These are phyloP conservation scores for Tremellales sp. DNA, from an alignment of 1,284 basidiomycete species.

Conservation along the genomic window DNA sequence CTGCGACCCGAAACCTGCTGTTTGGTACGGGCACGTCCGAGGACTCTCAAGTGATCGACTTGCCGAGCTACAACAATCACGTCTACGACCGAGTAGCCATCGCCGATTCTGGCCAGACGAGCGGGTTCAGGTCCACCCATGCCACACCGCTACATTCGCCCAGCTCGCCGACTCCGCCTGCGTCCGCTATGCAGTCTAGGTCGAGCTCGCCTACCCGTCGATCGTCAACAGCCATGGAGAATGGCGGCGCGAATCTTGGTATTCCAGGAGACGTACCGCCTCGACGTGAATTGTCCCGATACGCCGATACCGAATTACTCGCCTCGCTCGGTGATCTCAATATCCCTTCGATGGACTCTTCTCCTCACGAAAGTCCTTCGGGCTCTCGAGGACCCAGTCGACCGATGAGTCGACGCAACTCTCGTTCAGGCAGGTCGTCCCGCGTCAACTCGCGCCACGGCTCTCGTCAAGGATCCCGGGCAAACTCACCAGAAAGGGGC, in stretches of 20 bases:
- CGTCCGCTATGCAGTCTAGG: conserved; percentile 40
- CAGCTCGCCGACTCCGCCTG: conserved; percentile 30
- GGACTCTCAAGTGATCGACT: conserved; percentile 61
- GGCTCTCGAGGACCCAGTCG: conserved; percentile 38
- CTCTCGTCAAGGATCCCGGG: neutral
- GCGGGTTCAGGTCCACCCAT: conserved; percentile 25
- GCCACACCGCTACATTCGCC: conserved; percentile 24
- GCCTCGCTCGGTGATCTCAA: conserved; percentile 56
- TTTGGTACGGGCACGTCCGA: conserved; percentile 54
- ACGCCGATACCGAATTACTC: conserved; percentile 75
- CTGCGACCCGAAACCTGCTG: conserved; percentile 64
- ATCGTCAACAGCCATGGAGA: conserved; percentile 5
- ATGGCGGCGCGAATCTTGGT: conserved; percentile 11
- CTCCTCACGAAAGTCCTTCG: conserved; percentile 41
- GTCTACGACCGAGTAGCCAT: conserved; percentile 84
- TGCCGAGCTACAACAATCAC: conserved; percentile 82
- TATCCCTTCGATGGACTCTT: conserved; percentile 27
- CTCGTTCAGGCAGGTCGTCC: conserved; percentile 37
- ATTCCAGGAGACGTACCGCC: conserved; percentile 37
- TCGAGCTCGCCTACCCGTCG: conserved; percentile 35
- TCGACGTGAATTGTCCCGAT: conserved; percentile 58
- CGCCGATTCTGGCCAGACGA: conserved; percentile 55
- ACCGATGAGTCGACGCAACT: conserved; percentile 41
- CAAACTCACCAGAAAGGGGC: neutral
- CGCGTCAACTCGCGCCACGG: conserved; percentile 42